These are phyloP conservation scores for Mycena citricolor DNA, from an alignment of 1,284 basidiomycete genomes.

Conservation along the genomic window DNA sequence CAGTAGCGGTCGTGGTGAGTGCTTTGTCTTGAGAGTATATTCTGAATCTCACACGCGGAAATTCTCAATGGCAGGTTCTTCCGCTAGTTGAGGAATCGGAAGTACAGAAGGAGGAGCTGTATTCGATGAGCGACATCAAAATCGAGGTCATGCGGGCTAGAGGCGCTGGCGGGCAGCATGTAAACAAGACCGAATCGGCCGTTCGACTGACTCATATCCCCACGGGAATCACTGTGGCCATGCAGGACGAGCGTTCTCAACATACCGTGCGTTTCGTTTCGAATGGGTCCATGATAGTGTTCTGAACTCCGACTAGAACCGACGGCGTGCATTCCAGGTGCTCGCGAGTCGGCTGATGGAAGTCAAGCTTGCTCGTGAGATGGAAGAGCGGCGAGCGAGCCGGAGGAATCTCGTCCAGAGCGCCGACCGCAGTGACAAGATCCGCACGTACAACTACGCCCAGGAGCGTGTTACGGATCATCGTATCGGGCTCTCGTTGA, in stretches of 20 bases:
- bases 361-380: constrained; percentile 68
- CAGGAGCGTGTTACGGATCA: constrained; percentile 93
- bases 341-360: constrained; percentile 83
- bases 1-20: constrained; percentile 82
- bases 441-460: constrained; percentile 90
- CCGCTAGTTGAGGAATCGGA: constrained; percentile 70
- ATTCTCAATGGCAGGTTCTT: constrained; percentile 65
- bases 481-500: constrained; percentile 76
- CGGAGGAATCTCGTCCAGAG: constrained; percentile 75
- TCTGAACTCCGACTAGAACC: constrained; percentile 56
- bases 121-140: constrained; percentile 85
- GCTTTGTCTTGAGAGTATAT: too few relatives aligned
- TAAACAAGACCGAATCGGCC: constrained; percentile 98
- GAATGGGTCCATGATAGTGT: neutral
- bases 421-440: constrained; percentile 87
- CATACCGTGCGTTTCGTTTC: constrained; percentile 65
- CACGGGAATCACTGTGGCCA: constrained; percentile 92
- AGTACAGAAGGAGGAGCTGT: constrained; percentile 52
- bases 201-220: constrained; percentile 95
- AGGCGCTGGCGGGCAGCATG: constrained; percentile 98
- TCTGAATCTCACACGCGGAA: neutral
- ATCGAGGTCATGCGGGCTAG: constrained; percentile 93
- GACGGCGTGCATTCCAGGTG: constrained; percentile 85
- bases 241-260: constrained; percentile 98
- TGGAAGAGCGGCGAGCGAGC: constrained; percentile 66